Evolutionary conservation across 192 early-diverging fungal species (phyloP), one percentile per base, ranked within the genome.

Genomic region (Entomortierella chlamydospora): DNA sequence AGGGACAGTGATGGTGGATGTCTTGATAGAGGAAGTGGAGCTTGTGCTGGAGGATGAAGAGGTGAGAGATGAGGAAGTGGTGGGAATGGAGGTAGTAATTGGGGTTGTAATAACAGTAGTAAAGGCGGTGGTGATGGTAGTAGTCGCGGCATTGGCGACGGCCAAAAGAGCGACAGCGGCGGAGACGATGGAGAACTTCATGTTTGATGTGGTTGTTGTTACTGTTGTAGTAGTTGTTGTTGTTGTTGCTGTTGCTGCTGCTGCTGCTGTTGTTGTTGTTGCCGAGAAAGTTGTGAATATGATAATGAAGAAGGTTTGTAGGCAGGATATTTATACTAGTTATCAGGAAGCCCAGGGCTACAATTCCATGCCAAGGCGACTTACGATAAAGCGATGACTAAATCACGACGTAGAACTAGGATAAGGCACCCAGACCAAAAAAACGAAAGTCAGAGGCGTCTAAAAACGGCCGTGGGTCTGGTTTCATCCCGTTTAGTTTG

Each of bases 151-250:
- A 4, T 33, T 30, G 18, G 61, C 47, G 23, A 61, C 31, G 64
- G 64, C 58, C 58, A 67, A 20, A 56, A 55, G 37, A 29, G 72
- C 50, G 10, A 57, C 58, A 30, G 51, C 5, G 15, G 54, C 42
- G 37, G 72, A 26, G 57, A 58, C 49, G 20, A 51, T 23, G 18
- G 65, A 55, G 73, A 77, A 68, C 60, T 77, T 77, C 73, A 77
- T 77, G 51, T 56, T n/a, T n/a, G n/a, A n/a, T n/a, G n/a, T 68
- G 26, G 41, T 18, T 54, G 23, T 10, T 3, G 15, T 33, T 47
- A 22, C 12, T 56, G 54, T 70, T 57, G 50, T 43, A 43, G 34
- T 13, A 37, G 12, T 22, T 20, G 57, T 5, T 37, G 1, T 6
- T 58, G 31, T 23, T 31, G 28, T 20, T 57, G 45, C 13, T 11